phyloP scores from a whole-genome alignment of 2,329 filamentous ascomycete genomes.

The Fusarium oligoseptatum region DNA sequence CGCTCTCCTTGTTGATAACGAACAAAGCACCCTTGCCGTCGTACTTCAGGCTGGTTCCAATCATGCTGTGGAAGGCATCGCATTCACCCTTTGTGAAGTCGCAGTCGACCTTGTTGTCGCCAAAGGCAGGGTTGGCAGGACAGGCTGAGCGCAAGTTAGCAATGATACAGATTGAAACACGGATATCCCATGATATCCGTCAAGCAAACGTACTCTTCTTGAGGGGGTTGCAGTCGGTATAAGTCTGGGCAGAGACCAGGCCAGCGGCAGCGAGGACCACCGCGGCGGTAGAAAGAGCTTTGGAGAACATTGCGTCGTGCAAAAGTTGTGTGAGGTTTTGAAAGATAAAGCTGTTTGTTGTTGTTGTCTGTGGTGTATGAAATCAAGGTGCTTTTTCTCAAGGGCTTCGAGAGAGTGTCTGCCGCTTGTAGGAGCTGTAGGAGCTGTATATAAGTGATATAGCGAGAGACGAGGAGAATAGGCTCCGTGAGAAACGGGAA shows the following conservation, averaged over 20 bases:
- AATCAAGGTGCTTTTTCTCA: slow-evolving; percentile 25
- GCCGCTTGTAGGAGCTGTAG: slow-evolving; percentile 34
- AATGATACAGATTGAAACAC: neutral
- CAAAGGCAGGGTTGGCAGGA: slow-evolving; percentile 81
- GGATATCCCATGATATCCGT: neutral
- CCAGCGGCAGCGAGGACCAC: slow-evolving; percentile 64
- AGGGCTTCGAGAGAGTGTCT: slow-evolving; percentile 34
- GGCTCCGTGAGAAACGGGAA: slow-evolving; percentile 10
- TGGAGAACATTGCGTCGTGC: slow-evolving; percentile 57
- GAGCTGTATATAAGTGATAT: slow-evolving; percentile 15
- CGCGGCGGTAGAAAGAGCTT: slow-evolving; percentile 59
- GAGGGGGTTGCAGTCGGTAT: slow-evolving; percentile 67
- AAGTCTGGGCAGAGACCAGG: slow-evolving; percentile 68
- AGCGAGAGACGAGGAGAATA: slow-evolving; percentile 10
- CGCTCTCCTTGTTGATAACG: slow-evolving; percentile 75
- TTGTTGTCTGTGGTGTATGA: slow-evolving; percentile 21
- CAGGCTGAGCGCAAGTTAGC: slow-evolving; percentile 63
- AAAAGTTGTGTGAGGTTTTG: slow-evolving; percentile 10
- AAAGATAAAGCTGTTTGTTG: slow-evolving; percentile 19
- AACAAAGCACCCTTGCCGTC: slow-evolving; percentile 66
- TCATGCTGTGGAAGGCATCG: slow-evolving; percentile 62
- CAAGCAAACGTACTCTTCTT: slow-evolving; percentile 58
- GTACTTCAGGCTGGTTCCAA: slow-evolving; percentile 64
- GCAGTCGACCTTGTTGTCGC: slow-evolving; percentile 66
- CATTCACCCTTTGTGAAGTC: slow-evolving; percentile 84